A percentile compares a stretch with the other conserved stretches of the same genome.
Evolutionary conservation across 176 grass and related monocot species (phyloP).

Genomic region (Ensete ventricosum): DNA sequence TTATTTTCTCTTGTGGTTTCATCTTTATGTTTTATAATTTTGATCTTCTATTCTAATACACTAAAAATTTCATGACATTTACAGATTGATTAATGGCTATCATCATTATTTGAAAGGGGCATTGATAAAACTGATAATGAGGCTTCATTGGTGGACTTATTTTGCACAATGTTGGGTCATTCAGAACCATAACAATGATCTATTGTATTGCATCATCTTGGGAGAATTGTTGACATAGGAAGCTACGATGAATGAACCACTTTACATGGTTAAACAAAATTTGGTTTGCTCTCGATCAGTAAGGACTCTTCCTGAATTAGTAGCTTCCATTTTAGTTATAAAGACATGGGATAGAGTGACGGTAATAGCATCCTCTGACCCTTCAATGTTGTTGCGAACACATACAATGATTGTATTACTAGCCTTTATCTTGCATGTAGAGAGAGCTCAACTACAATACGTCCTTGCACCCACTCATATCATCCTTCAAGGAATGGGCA

Average conservation of each 20-base stretch:
- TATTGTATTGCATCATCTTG: too few species aligned
- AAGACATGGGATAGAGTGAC: too few species aligned
- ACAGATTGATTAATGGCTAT: slow-evolving; percentile 71
- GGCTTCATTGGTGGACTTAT: slow-evolving; percentile 50
- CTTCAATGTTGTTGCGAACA: too few species aligned
- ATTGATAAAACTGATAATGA: slow-evolving; percentile 19
- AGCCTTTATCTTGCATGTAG: too few species aligned
- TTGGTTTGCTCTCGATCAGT: too few species aligned
- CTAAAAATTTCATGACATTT: slow-evolving; percentile 62
- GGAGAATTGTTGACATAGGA: too few species aligned
- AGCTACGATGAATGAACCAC: too few species aligned
- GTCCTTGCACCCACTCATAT: slow-evolving; percentile 42
- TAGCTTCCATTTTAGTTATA: too few species aligned
- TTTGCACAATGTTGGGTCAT: slow-evolving; percentile 64
- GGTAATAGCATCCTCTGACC: too few species aligned
- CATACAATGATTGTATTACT: too few species aligned
- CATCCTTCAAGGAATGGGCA: slow-evolving; percentile 38
- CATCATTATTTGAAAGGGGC: slow-evolving; percentile 33
- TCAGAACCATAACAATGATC: slow-evolving; percentile 28
- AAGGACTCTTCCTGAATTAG: neutral
- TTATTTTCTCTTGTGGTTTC: too few species aligned
- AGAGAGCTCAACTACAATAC: slow-evolving; percentile 46
- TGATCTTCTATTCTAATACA: slow-evolving; percentile 49
- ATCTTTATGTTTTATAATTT: slow-evolving; percentile 37
- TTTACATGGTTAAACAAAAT: too few species aligned